Evolutionary conservation across 345 rosid species (phyloP).

Genomic region (Gossypium thurberi): DNA sequence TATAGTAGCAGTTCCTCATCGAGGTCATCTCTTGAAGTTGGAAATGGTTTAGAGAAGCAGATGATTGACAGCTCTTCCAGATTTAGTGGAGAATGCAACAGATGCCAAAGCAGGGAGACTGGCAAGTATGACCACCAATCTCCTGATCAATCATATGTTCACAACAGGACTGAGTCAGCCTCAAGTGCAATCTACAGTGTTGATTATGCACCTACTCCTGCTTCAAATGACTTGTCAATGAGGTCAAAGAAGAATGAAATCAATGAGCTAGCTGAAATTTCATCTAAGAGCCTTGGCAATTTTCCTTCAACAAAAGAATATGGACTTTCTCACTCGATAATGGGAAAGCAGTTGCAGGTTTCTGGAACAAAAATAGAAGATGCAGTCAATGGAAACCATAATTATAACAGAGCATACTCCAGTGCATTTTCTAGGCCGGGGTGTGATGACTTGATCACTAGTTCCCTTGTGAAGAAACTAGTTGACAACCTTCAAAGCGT

Average conservation of each 20-base stretch:
- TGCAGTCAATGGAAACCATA: slow-evolving; percentile 27
- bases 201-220: slow-evolving; percentile 43
- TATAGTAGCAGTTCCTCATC: slow-evolving; percentile 59
- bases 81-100: slow-evolving; percentile 38
- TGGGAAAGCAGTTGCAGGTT: slow-evolving; percentile 25
- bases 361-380: slow-evolving; percentile 30
- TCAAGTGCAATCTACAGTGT: slow-evolving; percentile 64
- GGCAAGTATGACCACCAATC: slow-evolving; percentile 43
- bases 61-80: slow-evolving; percentile 40
- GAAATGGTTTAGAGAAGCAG: slow-evolving; percentile 55
- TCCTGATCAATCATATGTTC: slow-evolving; percentile 53
- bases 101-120: slow-evolving; percentile 31
- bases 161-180: slow-evolving; percentile 77
- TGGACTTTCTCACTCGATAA: slow-evolving; percentile 34
- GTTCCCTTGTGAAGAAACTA: slow-evolving; percentile 46
- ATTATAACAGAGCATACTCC: slow-evolving; percentile 21
- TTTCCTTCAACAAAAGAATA: slow-evolving; percentile 33
- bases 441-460: slow-evolving; percentile 38
- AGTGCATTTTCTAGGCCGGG: slow-evolving; percentile 27
- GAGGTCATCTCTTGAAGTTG: slow-evolving; percentile 53
- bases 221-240: slow-evolving; percentile 31
- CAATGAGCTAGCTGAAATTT: slow-evolving; percentile 24
- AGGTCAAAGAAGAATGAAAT: slow-evolving; percentile 23
- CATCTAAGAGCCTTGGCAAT: slow-evolving; percentile 21
- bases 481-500: slow-evolving; percentile 60